Base-by-base conservation (phyloP, 2,329 filamentous ascomycete genomes). In the Didymella glomerata region DNA sequence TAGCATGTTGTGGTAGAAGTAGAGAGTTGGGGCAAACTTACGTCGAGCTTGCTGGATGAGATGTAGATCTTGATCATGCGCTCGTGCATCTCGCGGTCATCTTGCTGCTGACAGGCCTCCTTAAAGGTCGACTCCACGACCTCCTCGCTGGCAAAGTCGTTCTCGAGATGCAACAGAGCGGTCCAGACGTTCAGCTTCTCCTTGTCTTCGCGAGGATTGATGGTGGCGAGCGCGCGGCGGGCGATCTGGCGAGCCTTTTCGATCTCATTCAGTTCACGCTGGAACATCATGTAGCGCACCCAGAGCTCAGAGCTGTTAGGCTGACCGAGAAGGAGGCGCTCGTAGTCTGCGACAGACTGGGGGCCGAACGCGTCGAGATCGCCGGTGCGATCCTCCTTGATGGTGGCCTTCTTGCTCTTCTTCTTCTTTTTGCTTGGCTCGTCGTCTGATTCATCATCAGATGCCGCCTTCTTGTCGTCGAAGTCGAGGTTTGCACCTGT, bases 261-360 rank as follows among this genome's bases (percentile, higher is more conserved):
- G 20, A 96, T 84, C 78, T 99, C 95, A 73, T 92, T 92, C 51
- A 96, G 86, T 74, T 96, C 90, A 77, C 97, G 89, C 79, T 98
- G 92, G 85, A 96, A 96, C n/a, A 93, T 93, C 92, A 99, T 98
- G 80, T 99, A 99, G 66, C 92, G 87, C 54, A 97, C 91, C 95
- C 95, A 99, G 27, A 98, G 85, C 62, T 90, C 84, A 0, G 94
- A 96, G n/a, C 91, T 94, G 79, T 98, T 93, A 2, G 95, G 93
- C 75, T 96, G 91, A 55, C 93, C 92, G 22, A 99, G 86, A 41
- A 99, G 86, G 24, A 97, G 88, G 67, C 95, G 90, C 80, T 99
- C 96, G 76, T 93, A 99, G 78, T 99, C 96, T 63, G 90, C 91
- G 16, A 91, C 86, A 1, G 92, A 94, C 75, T 96, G 93, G 2